phyloP scores from a whole-genome alignment of 2,329 filamentous ascomycete species.

The Tolypocladium tundrense region DNA sequence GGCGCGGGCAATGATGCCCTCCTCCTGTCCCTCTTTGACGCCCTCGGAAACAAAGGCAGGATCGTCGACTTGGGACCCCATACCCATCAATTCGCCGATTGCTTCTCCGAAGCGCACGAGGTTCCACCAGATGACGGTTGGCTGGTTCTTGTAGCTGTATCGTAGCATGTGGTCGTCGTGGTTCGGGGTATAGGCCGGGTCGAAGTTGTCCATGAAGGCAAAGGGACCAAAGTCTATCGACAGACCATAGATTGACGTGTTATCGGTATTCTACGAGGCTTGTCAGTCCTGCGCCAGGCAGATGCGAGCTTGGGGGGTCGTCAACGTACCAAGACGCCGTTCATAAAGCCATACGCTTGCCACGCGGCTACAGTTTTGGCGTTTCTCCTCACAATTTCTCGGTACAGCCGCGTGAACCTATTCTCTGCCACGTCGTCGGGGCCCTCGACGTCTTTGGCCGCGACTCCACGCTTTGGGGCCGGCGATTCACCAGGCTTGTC shows the following conservation, averaged over 20 bases:
- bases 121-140: conserved; percentile 98
- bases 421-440: conserved; percentile 64
- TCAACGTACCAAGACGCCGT: conserved; percentile 61
- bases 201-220: conserved; percentile 95
- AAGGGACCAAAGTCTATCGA: conserved; percentile 95
- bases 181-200: conserved; percentile 89
- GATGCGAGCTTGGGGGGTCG: not conserved
- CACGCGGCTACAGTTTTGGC: conserved; percentile 81
- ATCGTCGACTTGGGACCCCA: conserved; percentile 62
- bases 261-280: conserved; percentile 67
- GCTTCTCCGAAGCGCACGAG: conserved; percentile 83
- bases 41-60: conserved; percentile 62
- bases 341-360: conserved; percentile 99
- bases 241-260: conserved; percentile 82
- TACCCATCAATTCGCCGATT: conserved; percentile 78
- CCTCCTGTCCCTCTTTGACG: conserved; percentile 50
- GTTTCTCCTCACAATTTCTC: conserved; percentile 77
- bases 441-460: conserved; percentile 54
- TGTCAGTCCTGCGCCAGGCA: conserved; percentile 8
- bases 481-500: conserved; percentile 33
- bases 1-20: conserved; percentile 65
- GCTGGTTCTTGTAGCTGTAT: conserved; percentile 90
- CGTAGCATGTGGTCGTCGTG: conserved; percentile 84
- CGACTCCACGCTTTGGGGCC: conserved; percentile 39
- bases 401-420: conserved; percentile 75